Evolutionary conservation across 106 monocot genomes (phyloP).

Genomic region (Amphibolis antarctica): DNA sequence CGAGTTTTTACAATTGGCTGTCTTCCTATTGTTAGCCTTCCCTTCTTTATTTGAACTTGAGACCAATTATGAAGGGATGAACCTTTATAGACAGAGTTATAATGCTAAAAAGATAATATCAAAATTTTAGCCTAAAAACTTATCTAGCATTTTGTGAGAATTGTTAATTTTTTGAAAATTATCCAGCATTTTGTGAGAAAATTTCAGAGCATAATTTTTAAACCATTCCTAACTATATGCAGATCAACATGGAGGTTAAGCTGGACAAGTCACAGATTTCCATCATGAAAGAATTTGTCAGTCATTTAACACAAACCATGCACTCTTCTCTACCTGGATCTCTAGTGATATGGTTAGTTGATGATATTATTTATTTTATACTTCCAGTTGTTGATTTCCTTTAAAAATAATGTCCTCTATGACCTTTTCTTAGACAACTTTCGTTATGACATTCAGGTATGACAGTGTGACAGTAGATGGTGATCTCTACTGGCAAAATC

Average conservation of each 20-base stretch:
- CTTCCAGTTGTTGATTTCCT: not conserved
- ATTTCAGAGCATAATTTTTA: not conserved
- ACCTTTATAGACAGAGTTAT: too few relatives aligned
- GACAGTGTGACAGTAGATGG: conserved; percentile 77
- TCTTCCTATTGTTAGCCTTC: too few relatives aligned
- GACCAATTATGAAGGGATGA: too few relatives aligned
- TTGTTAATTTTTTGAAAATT: too few relatives aligned
- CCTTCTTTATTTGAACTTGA: too few relatives aligned
- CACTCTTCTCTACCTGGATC: conserved; percentile 65
- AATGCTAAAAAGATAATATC: too few relatives aligned
- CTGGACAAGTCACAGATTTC: conserved; percentile 34
- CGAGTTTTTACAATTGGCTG: too few relatives aligned
- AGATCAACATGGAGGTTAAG: conserved; percentile 83
- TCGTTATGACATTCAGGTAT: conserved; percentile 50
- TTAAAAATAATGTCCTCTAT: not conserved
- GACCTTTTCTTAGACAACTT: not conserved
- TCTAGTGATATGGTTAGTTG: conserved; percentile 71
- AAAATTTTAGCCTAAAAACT: too few relatives aligned
- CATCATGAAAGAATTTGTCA: conserved; percentile 75
- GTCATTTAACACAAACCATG: conserved; percentile 59
- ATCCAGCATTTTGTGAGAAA: not conserved
- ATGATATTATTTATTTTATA: not conserved
- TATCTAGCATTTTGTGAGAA: too few relatives aligned
- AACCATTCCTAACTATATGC: conserved; percentile 16
- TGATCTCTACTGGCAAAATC: conserved; percentile 54